Conservation (phyloP, 441 rosid genomes). For the Adansonia gregorii region DNA sequence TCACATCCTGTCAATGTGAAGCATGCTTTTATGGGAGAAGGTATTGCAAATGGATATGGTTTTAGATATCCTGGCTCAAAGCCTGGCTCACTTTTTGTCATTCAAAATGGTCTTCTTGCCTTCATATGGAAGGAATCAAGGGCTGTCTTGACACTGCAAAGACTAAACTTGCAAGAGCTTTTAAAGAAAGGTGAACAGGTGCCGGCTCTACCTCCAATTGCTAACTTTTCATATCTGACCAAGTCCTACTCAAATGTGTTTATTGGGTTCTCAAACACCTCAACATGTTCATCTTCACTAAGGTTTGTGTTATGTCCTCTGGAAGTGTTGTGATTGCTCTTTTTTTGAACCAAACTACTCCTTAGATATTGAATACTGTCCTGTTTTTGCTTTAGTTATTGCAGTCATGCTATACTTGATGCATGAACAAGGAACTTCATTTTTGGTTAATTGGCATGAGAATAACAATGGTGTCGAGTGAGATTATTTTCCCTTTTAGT, state of each 20-base stretch:
- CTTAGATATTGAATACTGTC: not conserved
- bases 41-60: conserved; percentile 85
- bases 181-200: conserved; percentile 77
- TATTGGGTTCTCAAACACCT: conserved; percentile 54
- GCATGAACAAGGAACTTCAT: not conserved
- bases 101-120: conserved; percentile 65
- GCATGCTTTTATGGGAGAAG: conserved; percentile 65
- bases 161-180: conserved; percentile 69
- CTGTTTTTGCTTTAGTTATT: not conserved
- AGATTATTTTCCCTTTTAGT: not conserved
- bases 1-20: conserved; percentile 46
- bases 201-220: conserved; percentile 63
- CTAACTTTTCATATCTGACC: conserved; percentile 79
- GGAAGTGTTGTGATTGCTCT: not conserved
- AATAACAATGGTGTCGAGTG: not conserved
- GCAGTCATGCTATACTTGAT: not conserved
- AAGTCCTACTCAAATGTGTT: conserved; percentile 87
- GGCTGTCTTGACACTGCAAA: conserved; percentile 74
- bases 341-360: not conserved
- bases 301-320: conserved; percentile 41
- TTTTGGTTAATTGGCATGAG: not conserved
- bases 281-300: conserved; percentile 46
- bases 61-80: conserved; percentile 87
- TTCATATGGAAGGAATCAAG: conserved; percentile 86
- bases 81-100: conserved; percentile 75